Evolutionary conservation across 257 asterid species (phyloP).

Genomic region (Solanum sejunctum): DNA sequence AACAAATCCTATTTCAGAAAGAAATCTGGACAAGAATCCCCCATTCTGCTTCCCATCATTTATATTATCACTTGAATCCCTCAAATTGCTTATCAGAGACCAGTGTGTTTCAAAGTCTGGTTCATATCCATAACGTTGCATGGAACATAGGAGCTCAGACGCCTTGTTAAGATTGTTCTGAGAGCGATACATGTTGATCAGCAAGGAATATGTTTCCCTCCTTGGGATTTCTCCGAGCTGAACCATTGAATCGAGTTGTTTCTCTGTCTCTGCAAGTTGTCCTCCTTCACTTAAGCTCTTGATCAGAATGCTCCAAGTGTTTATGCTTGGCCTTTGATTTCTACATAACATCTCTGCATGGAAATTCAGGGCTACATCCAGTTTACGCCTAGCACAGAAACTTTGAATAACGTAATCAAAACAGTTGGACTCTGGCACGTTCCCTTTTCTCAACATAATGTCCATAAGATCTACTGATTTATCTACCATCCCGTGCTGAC

Average conservation of each 20-base stretch:
- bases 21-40: constrained; percentile 54
- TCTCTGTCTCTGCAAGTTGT: constrained; percentile 45
- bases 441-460: constrained; percentile 46
- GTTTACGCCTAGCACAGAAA: constrained; percentile 15
- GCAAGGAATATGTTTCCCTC: constrained; percentile 34
- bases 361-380: constrained; percentile 51
- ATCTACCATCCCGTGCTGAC: constrained; percentile 33
- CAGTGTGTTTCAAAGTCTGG: constrained; percentile 88
- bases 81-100: constrained; percentile 62
- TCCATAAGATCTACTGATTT: constrained; percentile 54
- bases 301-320: constrained; percentile 43
- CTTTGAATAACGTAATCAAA: constrained; percentile 45
- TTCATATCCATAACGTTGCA: constrained; percentile 65
- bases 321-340: constrained; percentile 31
- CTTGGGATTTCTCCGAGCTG: constrained; percentile 53
- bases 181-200: constrained; percentile 35
- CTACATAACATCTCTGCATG: constrained; percentile 62
- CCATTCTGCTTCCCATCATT: constrained; percentile 7
- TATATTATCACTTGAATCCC: constrained; percentile 19
- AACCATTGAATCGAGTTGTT: constrained; percentile 39
- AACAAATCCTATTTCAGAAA: constrained; percentile 50
- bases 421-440: constrained; percentile 37
- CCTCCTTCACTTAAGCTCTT: constrained; percentile 24
- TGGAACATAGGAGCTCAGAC: constrained; percentile 34
- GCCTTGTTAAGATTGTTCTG: constrained; percentile 36